Evolutionary conservation across 768 basidiomycete species (phyloP).

Genomic region (Mycena albidolilacea): DNA sequence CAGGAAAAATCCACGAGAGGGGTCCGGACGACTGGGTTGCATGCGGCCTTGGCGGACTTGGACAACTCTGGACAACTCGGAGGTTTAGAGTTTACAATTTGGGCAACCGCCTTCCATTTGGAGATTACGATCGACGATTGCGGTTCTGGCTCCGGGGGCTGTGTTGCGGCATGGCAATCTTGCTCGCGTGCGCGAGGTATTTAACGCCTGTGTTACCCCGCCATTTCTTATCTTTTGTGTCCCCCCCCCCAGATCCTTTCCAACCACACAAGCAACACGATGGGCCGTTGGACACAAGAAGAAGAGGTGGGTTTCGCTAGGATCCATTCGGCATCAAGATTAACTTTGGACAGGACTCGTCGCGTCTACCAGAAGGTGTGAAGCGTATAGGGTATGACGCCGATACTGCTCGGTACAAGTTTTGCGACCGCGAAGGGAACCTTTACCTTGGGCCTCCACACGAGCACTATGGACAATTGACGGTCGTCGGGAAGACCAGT

Average conservation of each 20-base stretch:
- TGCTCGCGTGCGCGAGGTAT: neutral
- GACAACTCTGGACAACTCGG: neutral
- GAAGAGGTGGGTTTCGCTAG: conserved; percentile 51
- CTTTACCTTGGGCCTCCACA: conserved; percentile 63
- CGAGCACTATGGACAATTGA: conserved; percentile 60
- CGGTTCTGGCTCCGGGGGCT: neutral
- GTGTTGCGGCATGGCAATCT: conserved; percentile 4
- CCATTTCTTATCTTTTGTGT: too few relatives aligned
- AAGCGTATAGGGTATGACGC: conserved; percentile 68
- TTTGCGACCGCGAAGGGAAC: conserved; percentile 60
- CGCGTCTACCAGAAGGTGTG: conserved; percentile 62
- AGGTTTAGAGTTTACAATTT: neutral
- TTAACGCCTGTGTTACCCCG: neutral
- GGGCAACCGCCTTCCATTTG: neutral
- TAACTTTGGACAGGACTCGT: conserved; percentile 49
- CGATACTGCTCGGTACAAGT: conserved; percentile 66
- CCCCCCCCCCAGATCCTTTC: neutral
- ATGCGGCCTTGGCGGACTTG: neutral
- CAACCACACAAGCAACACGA: conserved; percentile 12
- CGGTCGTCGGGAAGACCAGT: conserved; percentile 49
- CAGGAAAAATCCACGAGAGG: neutral
- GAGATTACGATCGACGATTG: neutral
- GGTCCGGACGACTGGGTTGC: neutral
- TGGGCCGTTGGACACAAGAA: conserved; percentile 52
- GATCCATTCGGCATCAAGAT: neutral